A percentile compares a stretch with the other conserved stretches of the same genome.
Conservation (phyloP, 2,329 filamentous ascomycete species). For the Ampelomyces quisqualis region DNA sequence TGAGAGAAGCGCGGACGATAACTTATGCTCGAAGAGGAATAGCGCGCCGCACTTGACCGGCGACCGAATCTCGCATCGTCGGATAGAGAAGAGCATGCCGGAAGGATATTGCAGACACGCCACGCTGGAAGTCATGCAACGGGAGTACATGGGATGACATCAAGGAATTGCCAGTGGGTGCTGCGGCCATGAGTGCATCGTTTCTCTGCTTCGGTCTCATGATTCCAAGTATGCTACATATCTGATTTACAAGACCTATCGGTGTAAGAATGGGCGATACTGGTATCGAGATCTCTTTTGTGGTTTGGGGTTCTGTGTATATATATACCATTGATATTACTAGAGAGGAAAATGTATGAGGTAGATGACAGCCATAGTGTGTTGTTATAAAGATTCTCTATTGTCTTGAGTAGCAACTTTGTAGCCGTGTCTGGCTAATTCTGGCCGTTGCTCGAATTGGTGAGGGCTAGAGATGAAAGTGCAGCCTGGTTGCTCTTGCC, state of each 20-base stretch:
- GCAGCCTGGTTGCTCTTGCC: too few species aligned
- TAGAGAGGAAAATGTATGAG: slow-evolving; percentile 41
- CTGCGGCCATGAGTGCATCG: slow-evolving; percentile 45
- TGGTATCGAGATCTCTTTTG: slow-evolving; percentile 65
- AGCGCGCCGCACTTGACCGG: slow-evolving; percentile 4
- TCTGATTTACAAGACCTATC: slow-evolving; percentile 63
- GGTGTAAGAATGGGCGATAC: slow-evolving; percentile 63
- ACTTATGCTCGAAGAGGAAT: background rate
- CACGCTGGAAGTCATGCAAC: slow-evolving; percentile 18
- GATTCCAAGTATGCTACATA: slow-evolving; percentile 61
- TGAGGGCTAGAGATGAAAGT: too few species aligned
- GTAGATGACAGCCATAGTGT: slow-evolving; percentile 20
- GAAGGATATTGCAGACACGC: slow-evolving; percentile 1
- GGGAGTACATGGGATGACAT: slow-evolving; percentile 45
- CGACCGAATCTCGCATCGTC: slow-evolving; percentile 1
- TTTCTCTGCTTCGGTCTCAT: slow-evolving; percentile 51
- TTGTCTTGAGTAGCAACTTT: too few species aligned
- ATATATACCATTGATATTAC: slow-evolving; percentile 47
- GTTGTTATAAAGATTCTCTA: too few species aligned
- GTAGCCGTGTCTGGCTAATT: too few species aligned
- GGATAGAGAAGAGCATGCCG: slow-evolving; percentile 2
- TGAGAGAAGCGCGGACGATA: background rate
- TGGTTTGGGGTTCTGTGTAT: slow-evolving; percentile 51
- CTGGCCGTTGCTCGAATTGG: too few species aligned
- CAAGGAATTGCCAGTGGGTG: slow-evolving; percentile 44